Evolutionary conservation across 345 rosid species (phyloP), one percentile per base, ranked within the genome.

Genomic region (Eucalyptus curtisii): DNA sequence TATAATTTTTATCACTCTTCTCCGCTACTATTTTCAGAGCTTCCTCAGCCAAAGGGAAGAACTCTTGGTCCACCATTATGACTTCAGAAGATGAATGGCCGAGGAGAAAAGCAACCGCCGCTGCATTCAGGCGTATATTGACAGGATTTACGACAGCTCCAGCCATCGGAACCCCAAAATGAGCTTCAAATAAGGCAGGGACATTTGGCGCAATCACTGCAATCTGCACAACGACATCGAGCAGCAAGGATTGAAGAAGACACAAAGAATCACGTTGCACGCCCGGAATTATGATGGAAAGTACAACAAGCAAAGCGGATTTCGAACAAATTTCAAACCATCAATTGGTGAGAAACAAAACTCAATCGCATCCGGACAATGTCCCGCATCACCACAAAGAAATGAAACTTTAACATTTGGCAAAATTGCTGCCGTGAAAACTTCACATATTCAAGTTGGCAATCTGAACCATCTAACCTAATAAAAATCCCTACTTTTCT

Each of bases 91-190:
- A 90, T 25, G 99, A 96, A 90, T 95, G 99, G 25, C 96, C 92
- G 8, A 97, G 94, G 92, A 97, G 97, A 90, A 98, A 98, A 89
- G 97, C 99, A 48, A 96, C 66, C 1, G 97, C 89, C 1, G 91
- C 10, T 19, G 99, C 97, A 93, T 98, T 98, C 66, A 98, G 94
- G 49, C 99, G 99, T 90, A 94, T 94, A 88, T 98, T 98, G 59
- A 98, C 95, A 45, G 89, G 24, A 90, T 98, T 98, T 86, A 98
- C 61, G 25, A 95, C 99, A 45, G 99, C 97, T 89, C 99, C 99
- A 81, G 95, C 89, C 99, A 98, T 97, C 33, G 99, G 99, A 91
- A 96, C 93, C 90, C 97, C 99, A 86, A 96, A 97, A 91, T 97
- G 99, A 88, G 99, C 95, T 95, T 98, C 99, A 68, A 91, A 98